Conservation (phyloP, 345 rosid genomes). For the Pistacia atlantica region DNA sequence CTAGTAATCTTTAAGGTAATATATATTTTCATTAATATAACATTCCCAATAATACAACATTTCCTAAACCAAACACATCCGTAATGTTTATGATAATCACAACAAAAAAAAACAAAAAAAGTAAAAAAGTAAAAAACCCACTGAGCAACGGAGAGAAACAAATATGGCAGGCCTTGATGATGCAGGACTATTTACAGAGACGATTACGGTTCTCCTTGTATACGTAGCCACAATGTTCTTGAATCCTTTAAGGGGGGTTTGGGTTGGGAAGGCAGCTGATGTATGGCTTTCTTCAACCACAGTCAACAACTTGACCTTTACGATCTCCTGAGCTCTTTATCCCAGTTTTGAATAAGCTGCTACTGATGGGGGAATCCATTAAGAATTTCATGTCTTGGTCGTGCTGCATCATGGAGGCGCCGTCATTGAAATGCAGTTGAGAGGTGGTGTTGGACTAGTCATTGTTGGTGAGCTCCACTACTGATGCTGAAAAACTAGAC, state of each 20-base stretch:
- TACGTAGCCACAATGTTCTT: background rate
- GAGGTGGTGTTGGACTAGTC: background rate
- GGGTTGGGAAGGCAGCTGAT: background rate
- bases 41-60: no score
- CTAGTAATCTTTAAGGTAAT: no score
- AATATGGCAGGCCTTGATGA: no score
- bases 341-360: no score
- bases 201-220: background rate
- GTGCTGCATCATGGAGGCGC: background rate
- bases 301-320: background rate
- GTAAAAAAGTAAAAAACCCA: no score
- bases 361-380: background rate
- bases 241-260: background rate
- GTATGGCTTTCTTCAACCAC: background rate
- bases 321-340: background rate
- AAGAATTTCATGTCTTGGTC: background rate
- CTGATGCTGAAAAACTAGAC: background rate
- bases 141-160: no score
- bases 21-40: no score
- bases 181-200: no score
- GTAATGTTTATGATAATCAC: no score
- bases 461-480: background rate
- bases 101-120: no score
- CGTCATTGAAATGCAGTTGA: background rate
- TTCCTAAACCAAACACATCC: no score